Evolutionary conservation across 192 early-diverging fungal genomes (phyloP), one percentile per base, ranked within the genome.

Genomic region (Rhizoclosmatium sp.): DNA sequence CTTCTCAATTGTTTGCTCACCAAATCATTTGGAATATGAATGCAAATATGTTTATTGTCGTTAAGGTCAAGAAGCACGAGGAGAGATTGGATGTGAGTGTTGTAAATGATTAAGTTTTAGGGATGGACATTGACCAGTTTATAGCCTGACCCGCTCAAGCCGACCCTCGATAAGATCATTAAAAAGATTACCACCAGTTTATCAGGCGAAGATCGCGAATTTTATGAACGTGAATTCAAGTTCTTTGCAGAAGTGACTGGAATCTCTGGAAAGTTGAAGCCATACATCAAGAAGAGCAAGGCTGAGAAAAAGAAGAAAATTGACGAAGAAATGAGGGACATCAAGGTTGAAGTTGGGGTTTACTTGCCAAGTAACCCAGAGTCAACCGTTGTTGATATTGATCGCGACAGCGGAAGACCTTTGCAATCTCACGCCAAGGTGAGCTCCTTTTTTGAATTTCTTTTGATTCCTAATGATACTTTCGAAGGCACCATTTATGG

Each of bases 21-120:
- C 98, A 99, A 87, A 98, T 99, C 65, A 97, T 99, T 65, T 99
- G 98, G 98, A 99, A 99, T 83, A 99, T 99, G 98, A 94, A 98
- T 56, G 98, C 98, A 62, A 99, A 99, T 86, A 96, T 95, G 92
- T 97, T 82, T 87, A 88, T 90, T 31, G 75, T 83, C 31, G 92
- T 94, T 84, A 91, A 91, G 58, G 89, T 86, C 31, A 83, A 84
- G 31, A 80, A 83, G 58, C 75, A 81, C 70, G 69, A 81, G 69
- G 69, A 82, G 67, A 45, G 42, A 42, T 47, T 71, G 2, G 71
- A 65, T 47, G 85, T 89, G 23, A 75, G 79, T 65, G 59, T 85
- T 76, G 4, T 77, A 2, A 46, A 9, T n/a, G 54, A 56, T n/a
- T 56, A 0, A 81, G 31, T 86, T 2, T 78, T 78, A 40, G 39